Conservation (phyloP, 192 early-diverging fungal species). For the Gonapodya prolifera region DNA sequence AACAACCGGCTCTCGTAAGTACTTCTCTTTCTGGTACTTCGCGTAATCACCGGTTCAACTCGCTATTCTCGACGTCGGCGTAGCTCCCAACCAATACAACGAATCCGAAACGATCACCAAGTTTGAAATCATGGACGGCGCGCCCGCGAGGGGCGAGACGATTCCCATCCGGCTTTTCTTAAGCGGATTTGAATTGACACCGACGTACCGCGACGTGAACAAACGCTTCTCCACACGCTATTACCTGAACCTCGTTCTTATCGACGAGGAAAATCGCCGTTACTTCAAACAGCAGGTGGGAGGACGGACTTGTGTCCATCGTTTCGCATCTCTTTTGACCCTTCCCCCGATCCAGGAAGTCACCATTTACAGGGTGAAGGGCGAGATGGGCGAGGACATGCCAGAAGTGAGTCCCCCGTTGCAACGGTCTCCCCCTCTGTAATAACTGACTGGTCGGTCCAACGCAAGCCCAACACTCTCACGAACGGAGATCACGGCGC, state of each 20-base stretch:
- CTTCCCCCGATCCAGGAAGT: not conserved
- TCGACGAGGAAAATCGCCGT: conserved; percentile 96
- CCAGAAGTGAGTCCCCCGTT: not conserved
- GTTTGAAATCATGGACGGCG: conserved; percentile 99
- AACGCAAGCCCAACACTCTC: not conserved
- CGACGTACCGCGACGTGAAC: conserved; percentile 98
- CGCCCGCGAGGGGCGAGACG: conserved; percentile 88
- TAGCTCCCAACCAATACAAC: conserved; percentile 92
- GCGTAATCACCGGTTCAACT: not conserved
- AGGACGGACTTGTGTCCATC: not conserved
- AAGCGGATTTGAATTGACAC: conserved; percentile 93
- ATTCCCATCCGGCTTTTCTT: conserved; percentile 97
- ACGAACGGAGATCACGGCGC: not conserved
- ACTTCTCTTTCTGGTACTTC: not conserved
- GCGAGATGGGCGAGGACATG: not conserved
- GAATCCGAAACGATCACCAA: conserved; percentile 98
- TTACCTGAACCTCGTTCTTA: conserved; percentile 92
- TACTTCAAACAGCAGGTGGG: conserved; percentile 96
- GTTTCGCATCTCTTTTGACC: not conserved
- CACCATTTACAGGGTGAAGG: not conserved
- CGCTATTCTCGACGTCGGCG: not conserved
- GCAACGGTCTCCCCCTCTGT: not conserved
- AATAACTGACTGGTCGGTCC: not conserved
- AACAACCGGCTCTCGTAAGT: conserved; percentile 72
- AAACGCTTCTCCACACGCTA: conserved; percentile 99